Base-by-base conservation (phyloP, 495 filamentous ascomycete species). In the Friedmanniomyces simplex region DNA sequence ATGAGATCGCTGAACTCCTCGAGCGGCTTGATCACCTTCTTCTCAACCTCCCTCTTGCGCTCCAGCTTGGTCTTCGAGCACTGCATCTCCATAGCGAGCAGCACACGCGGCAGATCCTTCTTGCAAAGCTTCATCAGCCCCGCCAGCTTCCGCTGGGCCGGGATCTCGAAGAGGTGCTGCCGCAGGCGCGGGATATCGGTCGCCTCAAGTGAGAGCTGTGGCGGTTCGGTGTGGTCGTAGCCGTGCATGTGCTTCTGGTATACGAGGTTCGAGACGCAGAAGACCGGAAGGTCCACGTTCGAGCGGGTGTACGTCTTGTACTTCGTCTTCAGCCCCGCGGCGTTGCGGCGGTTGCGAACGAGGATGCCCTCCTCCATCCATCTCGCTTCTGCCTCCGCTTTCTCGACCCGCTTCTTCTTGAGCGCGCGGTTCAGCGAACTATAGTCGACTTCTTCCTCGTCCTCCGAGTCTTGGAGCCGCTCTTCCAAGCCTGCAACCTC, bases 221-320 rank as follows among this genome's bases (percentile, higher is more conserved):
- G 58, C 14, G 32, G 58, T 2, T 56, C 22, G 2, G 18, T 55
- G 4, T 14, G 28, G 21, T 55, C 45, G 52, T 50, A 60, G 42
- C 58, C 58, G 1, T n/a, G 16, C 5, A 55, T 13, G 25, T 60
- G 58, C 45, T 50, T 26, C 32, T 50, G 52, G 37, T 60, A 55
- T 1, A 28, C 24, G 2, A 12, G 7, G 52, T 55, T 55, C 3
- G 52, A 54, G 21, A 54, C 42, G 42, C 42, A 54, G 50, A 54
- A 48, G 28, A 60, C 28, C 36, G 24, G 24, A 25, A 54, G 50
- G 22, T 60, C 57, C 39, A n/a, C n/a, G n/a, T 52, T 53, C 18
- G 21, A 32, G 22, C 49, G 13, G 3, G 16, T 18, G 20, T 39
- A 13, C 20, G 34, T 22, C 1, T 36, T 41, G 5, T 52, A 34